Conservation (phyloP, 768 basidiomycete genomes). For the Lactarius hengduanensis region DNA sequence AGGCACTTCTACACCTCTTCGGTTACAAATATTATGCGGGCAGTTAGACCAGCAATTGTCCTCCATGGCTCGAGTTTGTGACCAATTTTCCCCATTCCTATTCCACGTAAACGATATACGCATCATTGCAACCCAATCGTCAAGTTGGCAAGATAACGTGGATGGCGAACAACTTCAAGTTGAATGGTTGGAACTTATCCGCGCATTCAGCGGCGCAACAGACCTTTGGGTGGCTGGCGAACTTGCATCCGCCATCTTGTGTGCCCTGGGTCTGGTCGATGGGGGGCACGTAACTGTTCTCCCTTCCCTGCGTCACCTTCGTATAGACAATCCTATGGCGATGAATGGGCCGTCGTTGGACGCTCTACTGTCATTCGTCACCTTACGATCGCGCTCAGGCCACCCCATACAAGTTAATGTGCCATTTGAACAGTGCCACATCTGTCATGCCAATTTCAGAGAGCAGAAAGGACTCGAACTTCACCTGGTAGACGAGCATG, state of each 20-base stretch:
- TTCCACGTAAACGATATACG: background rate
- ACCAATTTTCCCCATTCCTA: background rate
- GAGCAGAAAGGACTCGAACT: too few species aligned
- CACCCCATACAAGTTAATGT: background rate
- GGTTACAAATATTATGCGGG: background rate
- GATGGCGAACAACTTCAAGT: background rate
- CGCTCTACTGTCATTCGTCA: background rate
- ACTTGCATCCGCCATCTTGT: background rate
- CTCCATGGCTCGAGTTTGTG: background rate
- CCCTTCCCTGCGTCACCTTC: background rate
- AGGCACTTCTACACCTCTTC: background rate
- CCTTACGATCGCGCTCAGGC: background rate
- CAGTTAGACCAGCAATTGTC: background rate
- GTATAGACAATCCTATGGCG: background rate
- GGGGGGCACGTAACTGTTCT: background rate
- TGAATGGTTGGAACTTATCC: background rate
- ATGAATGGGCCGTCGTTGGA: background rate
- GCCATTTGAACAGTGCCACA: too few species aligned
- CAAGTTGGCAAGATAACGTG: background rate
- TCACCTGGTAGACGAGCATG: too few species aligned
- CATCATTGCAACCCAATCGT: background rate
- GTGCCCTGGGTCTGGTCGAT: constrained; percentile 16
- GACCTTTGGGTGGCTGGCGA: background rate
- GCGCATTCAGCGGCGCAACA: background rate
- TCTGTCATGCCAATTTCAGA: too few species aligned